phyloP scores from a whole-genome alignment of 345 rosid species.

The Schrenkiella parvula region DNA sequence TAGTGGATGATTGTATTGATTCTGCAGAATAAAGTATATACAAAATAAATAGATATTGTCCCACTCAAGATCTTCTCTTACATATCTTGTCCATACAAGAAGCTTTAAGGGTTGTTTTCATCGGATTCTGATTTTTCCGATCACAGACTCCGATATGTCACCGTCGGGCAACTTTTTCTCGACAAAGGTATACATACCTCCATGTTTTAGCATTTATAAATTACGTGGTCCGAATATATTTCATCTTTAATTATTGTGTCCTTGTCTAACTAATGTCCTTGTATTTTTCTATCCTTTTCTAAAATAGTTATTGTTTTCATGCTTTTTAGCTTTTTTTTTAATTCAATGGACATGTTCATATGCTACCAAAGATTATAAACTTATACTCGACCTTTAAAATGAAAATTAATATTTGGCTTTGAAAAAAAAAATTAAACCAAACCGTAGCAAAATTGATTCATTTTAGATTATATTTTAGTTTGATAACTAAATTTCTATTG shows the following conservation, averaged over 20 bases:
- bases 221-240: background rate
- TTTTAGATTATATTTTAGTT: background rate
- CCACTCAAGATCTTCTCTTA: conserved; percentile 25
- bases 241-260: background rate
- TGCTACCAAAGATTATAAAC: background rate
- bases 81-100: conserved; percentile 5
- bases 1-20: conserved; percentile 11
- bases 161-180: conserved; percentile 1
- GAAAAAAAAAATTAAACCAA: background rate
- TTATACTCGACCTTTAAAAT: no score
- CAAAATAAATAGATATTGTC: conserved; percentile 5
- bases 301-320: background rate
- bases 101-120: background rate
- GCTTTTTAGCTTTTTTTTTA: background rate
- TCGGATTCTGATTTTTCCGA: conserved; percentile 4
- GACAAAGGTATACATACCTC: conserved; percentile 7
- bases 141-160: conserved; percentile 12
- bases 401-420: no score
- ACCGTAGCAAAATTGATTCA: background rate
- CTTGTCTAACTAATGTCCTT: background rate
- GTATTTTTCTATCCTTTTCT: background rate
- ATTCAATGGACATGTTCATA: background rate
- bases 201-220: background rate
- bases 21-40: conserved; percentile 8
- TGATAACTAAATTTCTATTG: no score